phyloP scores from a whole-genome alignment of 257 asterid genomes.

The Coffea eugenioides region DNA sequence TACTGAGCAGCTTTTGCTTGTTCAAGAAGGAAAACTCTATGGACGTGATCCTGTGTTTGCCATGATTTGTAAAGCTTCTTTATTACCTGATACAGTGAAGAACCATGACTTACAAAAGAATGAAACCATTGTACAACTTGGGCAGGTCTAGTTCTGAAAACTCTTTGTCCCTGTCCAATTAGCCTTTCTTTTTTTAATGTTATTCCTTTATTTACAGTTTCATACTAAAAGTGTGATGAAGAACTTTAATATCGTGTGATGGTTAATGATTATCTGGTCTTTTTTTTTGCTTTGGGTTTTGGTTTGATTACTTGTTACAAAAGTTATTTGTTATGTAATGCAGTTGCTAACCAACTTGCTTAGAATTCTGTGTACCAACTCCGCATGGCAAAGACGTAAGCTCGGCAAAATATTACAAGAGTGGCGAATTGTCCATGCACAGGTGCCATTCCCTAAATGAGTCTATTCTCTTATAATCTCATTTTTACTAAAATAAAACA shows the following conservation, averaged over 20 bases:
- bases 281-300: background rate
- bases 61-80: constrained; percentile 84
- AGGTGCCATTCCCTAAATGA: constrained; percentile 39
- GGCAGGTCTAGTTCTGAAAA: constrained; percentile 59
- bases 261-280: background rate
- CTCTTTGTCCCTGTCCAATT: background rate
- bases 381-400: constrained; percentile 98
- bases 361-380: constrained; percentile 77
- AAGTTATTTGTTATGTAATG: constrained; percentile 32
- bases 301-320: background rate
- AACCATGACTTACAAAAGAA: constrained; percentile 69
- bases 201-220: background rate
- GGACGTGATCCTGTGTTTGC: constrained; percentile 81
- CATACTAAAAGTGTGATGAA: background rate
- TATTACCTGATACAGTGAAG: constrained; percentile 70
- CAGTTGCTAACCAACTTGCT: constrained; percentile 81
- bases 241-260: background rate
- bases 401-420: constrained; percentile 97
- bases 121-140: constrained; percentile 70
- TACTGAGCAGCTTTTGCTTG: constrained; percentile 79
- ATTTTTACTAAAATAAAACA: no score
- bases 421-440: constrained; percentile 89
- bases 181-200: background rate
- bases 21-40: constrained; percentile 95
- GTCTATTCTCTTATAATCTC: no score